These are phyloP conservation scores for Botryotinia convoluta DNA, from an alignment of 2,329 filamentous ascomycete genomes.

Conservation along the genomic window DNA sequence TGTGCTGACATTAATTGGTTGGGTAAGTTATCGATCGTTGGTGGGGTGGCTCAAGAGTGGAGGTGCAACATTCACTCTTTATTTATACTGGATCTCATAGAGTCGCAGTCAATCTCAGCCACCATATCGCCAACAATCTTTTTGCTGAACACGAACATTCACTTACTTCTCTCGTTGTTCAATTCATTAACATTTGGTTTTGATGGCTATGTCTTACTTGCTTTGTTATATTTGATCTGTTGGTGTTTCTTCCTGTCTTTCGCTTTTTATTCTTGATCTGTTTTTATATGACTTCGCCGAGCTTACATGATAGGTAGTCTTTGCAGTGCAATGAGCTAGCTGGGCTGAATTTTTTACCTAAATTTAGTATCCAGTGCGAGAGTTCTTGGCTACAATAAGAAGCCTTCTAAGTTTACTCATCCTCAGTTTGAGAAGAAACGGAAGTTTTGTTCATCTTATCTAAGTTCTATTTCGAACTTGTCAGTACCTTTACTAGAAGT, in stretches of 20 bases:
- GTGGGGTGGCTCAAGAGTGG: background rate
- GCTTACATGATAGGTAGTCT: background rate
- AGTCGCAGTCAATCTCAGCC: slow-evolving; percentile 8
- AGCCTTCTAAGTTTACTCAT: slow-evolving; percentile 7
- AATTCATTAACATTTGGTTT: background rate
- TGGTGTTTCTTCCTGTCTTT: background rate
- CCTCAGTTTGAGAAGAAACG: background rate
- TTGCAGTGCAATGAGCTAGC: background rate
- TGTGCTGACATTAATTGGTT: background rate
- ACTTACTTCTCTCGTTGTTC: background rate
- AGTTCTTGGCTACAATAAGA: slow-evolving; percentile 5
- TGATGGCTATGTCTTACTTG: background rate
- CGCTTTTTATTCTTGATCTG: background rate
- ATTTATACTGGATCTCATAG: background rate
- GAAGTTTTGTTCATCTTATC: background rate
- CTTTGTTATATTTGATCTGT: background rate
- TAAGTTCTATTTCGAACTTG: background rate
- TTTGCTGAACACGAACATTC: background rate
- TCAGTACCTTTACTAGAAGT: background rate
- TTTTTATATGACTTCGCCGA: background rate
- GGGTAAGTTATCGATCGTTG: background rate
- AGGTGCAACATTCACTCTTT: background rate
- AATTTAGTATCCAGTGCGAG: background rate
- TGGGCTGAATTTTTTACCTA: background rate
- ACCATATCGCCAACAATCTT: background rate